phyloP scores from a whole-genome alignment of 176 grass and related monocot species.

The Oryza longistaminata region DNA sequence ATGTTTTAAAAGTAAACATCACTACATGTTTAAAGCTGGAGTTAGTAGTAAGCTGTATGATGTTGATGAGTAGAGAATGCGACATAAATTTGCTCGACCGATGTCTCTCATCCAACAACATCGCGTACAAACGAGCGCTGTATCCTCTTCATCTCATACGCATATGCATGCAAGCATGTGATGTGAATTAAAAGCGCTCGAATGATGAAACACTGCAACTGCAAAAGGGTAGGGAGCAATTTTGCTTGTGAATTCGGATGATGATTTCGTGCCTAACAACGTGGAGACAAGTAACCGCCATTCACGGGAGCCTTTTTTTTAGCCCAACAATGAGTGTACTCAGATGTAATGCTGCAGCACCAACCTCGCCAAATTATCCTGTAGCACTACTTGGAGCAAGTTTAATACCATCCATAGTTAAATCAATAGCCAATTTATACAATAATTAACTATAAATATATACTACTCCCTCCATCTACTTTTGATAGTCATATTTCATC shows the following conservation, averaged over 20 bases:
- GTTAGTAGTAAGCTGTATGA: too few species aligned
- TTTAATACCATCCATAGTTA: too few species aligned
- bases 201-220: not conserved
- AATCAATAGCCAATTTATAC: too few species aligned
- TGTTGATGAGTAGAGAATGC: not conserved
- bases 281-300: constrained; percentile 23
- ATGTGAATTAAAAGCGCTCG: not conserved
- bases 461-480: too few species aligned
- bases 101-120: not conserved
- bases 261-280: constrained; percentile 30
- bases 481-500: too few species aligned
- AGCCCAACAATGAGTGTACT: not conserved
- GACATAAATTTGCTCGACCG: not conserved
- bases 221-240: too few species aligned
- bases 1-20: too few species aligned
- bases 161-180: not conserved
- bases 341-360: not conserved
- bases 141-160: not conserved
- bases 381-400: not conserved
- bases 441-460: too few species aligned
- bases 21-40: too few species aligned
- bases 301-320: not conserved
- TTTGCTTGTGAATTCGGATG: not conserved
- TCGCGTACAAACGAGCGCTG: not conserved
- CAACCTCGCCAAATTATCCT: not conserved